Evolutionary conservation across 208 protist species (phyloP).

Genomic region (Acanthamoeba sp.): DNA sequence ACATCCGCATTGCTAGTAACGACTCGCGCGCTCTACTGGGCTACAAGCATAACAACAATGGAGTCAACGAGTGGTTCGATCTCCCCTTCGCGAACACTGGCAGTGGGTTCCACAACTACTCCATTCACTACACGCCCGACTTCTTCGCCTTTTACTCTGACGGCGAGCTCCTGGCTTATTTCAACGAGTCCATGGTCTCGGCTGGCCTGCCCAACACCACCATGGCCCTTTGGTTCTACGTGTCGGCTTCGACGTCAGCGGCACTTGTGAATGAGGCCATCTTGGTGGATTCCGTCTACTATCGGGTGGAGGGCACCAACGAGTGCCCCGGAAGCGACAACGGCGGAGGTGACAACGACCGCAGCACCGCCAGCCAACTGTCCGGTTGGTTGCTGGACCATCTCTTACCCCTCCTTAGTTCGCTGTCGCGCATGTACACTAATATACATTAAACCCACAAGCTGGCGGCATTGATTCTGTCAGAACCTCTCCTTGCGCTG

Average conservation of each 20-base stretch:
- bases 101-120: background rate
- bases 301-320: background rate
- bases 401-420: too few relatives aligned
- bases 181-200: background rate
- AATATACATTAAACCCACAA: too few relatives aligned
- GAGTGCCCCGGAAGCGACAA: background rate
- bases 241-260: background rate
- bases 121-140: background rate
- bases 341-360: too few relatives aligned
- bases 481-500: too few relatives aligned
- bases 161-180: background rate
- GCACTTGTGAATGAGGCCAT: background rate
- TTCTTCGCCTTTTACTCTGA: background rate
- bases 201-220: background rate
- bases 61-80: background rate
- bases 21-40: background rate
- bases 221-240: background rate
- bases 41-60: background rate
- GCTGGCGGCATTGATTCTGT: too few relatives aligned
- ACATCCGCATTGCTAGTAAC: background rate
- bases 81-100: too few relatives aligned
- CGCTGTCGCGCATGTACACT: too few relatives aligned
- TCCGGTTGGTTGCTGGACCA: too few relatives aligned
- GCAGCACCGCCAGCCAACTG: too few relatives aligned
- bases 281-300: background rate